Base-by-base conservation (phyloP, 192 early-diverging fungal species). In the Backusella mclennaniae region DNA sequence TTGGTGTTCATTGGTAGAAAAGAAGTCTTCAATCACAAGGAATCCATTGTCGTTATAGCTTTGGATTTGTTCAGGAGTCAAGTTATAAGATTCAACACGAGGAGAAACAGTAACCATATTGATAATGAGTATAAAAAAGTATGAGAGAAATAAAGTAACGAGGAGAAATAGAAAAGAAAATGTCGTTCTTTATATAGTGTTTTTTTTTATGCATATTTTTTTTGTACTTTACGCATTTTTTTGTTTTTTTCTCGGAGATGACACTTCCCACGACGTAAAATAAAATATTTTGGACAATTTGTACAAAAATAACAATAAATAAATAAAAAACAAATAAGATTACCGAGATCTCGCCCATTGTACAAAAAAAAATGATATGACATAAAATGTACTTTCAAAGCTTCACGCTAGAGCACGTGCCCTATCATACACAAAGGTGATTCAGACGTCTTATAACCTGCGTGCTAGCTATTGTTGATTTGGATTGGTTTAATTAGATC, bases 11-110 rank as follows among this genome's bases (percentile, higher is more conserved):
- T 87, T 83, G 4, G 76, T 41, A n/a, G 84, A 76, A 73, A 83
- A 84, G 23, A 90, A 77, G 75, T 89, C 89, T 36, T 85, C 83
- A 67, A 90, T 83, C 42, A 88, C 82, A 74, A 90, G 85, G 68
- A 85, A 89, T 9, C 89, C 89, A 33, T 87, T 69, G 46, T 77
- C 70, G 67, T 84, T 71, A 76, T 86, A 90, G 7, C 74, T 67
- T 67, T 83, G 73, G 21, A 85, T 75, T 76, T 90, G 89, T 73
- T 88, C 84, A 36, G 72, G 77, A 23, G 67, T 84, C n/a, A 90
- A 79, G 35, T 41, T 31, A 52, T 88, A 90, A 14, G 70, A 63
- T 73, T 71, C 21, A 14, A 26, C 23, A 49, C 35, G 42, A 35
- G 80, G 73, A 68, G 76, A 66, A 42, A 75, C 35, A 36, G 67